phyloP scores from a whole-genome alignment of 2,329 filamentous ascomycete species.

The Beauveria sp. region DNA sequence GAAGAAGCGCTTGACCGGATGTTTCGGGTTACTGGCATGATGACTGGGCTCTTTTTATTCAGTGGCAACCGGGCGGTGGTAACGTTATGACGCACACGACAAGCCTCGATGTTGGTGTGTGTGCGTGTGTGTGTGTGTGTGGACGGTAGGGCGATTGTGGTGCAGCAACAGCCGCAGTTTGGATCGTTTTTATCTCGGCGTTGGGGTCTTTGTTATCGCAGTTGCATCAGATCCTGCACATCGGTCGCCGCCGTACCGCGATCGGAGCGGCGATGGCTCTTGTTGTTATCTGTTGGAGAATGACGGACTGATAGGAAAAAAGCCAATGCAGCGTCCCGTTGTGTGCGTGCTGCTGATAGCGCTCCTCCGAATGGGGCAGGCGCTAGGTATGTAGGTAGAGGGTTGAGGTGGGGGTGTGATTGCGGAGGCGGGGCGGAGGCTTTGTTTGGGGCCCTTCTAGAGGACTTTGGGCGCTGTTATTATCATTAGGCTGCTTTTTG shows the following conservation, averaged over 20 bases:
- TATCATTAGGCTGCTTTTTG: no score
- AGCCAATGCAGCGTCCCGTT: neutral
- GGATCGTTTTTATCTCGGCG: no score
- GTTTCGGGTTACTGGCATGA: neutral
- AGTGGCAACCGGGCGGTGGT: neutral
- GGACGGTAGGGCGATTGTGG: neutral
- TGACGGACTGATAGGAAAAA: neutral
- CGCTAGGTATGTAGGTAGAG: neutral
- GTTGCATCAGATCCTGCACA: neutral
- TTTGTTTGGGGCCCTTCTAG: neutral
- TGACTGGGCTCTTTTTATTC: neutral
- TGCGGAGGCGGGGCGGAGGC: constrained; percentile 6
- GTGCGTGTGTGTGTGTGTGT: neutral
- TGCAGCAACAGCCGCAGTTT: no score
- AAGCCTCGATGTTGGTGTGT: neutral
- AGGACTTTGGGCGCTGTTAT: neutral
- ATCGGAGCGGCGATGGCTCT: neutral
- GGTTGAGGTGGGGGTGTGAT: no score
- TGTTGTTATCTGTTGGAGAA: neutral
- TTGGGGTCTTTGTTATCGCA: neutral
- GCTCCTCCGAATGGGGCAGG: constrained; percentile 6
- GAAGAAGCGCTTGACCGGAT: neutral
- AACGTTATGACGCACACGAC: constrained; percentile 7
- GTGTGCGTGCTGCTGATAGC: neutral
- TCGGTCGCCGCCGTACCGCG: neutral